A percentile compares a stretch with the other conserved stretches of the same genome.
phyloP scores from a whole-genome alignment of 1,284 basidiomycete species.

The Trichosporon inkin region DNA sequence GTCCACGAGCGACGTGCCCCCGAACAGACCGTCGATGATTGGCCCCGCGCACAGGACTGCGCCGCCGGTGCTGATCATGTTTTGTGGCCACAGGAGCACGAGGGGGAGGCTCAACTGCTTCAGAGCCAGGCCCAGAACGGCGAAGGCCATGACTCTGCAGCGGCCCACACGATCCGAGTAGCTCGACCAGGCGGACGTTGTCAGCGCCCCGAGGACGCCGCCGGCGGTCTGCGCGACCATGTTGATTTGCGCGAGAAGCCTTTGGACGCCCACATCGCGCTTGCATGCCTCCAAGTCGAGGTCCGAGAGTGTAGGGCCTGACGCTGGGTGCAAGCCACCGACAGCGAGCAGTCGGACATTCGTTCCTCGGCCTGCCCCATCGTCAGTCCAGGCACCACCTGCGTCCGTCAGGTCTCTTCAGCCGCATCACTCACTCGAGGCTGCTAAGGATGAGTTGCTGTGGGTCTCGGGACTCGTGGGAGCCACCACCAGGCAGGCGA shows the following conservation, averaged over 20 bases:
- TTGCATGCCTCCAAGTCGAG: constrained; percentile 8
- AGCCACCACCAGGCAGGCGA: not conserved
- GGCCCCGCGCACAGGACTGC: constrained; percentile 4
- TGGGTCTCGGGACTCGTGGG: not conserved
- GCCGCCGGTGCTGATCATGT: not conserved
- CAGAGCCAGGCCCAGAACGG: not conserved
- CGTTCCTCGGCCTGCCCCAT: no score
- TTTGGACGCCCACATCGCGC: not conserved
- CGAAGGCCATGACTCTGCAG: not conserved
- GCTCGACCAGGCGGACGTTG: not conserved
- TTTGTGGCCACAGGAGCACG: not conserved
- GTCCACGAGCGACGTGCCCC: not conserved
- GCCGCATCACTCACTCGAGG: not conserved
- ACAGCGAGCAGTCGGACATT: no score
- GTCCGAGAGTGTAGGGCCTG: not conserved
- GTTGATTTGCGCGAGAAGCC: not conserved
- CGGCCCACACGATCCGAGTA: constrained; percentile 2
- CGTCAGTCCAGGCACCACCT: not conserved
- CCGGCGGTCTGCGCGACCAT: not conserved
- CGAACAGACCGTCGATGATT: not conserved
- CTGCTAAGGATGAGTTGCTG: not conserved
- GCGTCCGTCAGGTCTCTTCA: not conserved
- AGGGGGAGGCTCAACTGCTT: not conserved
- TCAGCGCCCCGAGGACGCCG: constrained; percentile 2
- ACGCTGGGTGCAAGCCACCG: no score